Percentiles rank a stretch among this genome's conserved stretches.
phyloP scores from a whole-genome alignment of 306 rosid genomes.

The Gillenia trifoliata region DNA sequence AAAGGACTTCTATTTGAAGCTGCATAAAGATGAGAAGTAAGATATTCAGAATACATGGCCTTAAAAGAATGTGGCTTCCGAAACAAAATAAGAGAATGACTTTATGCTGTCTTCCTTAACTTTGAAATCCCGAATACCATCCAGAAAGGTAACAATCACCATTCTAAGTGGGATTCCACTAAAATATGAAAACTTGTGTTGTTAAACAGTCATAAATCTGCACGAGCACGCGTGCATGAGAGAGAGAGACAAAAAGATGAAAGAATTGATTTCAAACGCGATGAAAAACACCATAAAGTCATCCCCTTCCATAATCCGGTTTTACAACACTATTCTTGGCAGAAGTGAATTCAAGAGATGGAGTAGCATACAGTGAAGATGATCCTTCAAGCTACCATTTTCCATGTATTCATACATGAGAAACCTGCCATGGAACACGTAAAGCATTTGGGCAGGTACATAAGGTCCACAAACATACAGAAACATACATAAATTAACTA shows the following conservation, averaged over 20 bases:
- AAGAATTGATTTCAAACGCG: neutral
- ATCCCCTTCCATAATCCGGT: neutral
- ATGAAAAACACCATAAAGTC: neutral
- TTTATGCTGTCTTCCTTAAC: neutral
- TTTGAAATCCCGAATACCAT: neutral
- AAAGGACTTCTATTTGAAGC: slow-evolving; percentile 77
- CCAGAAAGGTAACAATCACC: neutral
- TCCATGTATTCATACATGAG: slow-evolving; percentile 92
- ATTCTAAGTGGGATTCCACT: neutral
- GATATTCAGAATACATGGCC: slow-evolving; percentile 12
- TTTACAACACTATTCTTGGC: neutral
- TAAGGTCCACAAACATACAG: slow-evolving; percentile 17
- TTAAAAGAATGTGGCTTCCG: neutral
- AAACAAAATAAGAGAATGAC: slow-evolving; percentile 1
- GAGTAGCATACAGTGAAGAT: slow-evolving; percentile 86
- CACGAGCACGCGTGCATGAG: neutral
- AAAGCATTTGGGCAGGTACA: slow-evolving; percentile 21
- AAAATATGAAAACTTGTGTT: neutral
- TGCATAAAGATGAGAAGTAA: slow-evolving; percentile 30
- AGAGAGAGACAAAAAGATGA: neutral
- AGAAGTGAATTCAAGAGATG: slow-evolving; percentile 16
- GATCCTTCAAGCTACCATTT: slow-evolving; percentile 97
- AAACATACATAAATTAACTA: slow-evolving; percentile 26
- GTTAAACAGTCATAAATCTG: neutral
- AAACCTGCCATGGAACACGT: slow-evolving; percentile 62